Percentiles rank a stretch among this genome's conserved stretches.
These are phyloP conservation scores for Cyclospora cayetanensis DNA, from an alignment of 169 alveolate genomes.

Conservation along the genomic window DNA sequence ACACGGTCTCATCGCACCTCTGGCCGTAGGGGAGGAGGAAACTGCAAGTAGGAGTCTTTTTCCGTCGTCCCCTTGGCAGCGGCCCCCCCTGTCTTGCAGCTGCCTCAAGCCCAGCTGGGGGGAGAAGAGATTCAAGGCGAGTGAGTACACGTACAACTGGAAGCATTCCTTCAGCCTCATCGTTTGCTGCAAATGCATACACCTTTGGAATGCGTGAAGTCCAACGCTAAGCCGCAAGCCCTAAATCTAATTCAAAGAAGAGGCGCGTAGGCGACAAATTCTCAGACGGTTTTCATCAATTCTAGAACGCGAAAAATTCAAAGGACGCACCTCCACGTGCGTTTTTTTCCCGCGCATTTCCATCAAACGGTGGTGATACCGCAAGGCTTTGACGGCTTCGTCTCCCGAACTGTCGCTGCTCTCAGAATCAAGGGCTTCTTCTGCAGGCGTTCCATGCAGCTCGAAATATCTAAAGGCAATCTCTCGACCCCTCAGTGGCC, in stretches of 20 bases:
- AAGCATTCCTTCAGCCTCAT: conserved; percentile 8
- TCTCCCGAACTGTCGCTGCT: conserved; percentile 1
- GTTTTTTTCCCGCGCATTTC: neutral
- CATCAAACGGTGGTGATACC: conserved; percentile 1
- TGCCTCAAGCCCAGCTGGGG: neutral
- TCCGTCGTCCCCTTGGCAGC: no score
- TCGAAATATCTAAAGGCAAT: neutral
- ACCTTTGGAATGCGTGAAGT: no score
- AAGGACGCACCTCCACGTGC: neutral
- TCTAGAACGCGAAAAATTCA: neutral
- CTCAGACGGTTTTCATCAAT: neutral
- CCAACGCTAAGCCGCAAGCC: neutral
- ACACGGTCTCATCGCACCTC: no score
- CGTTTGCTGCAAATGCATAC: conserved; percentile 11
- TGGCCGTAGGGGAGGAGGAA: no score
- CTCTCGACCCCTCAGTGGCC: neutral
- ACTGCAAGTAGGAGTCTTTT: neutral
- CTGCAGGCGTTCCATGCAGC: no score
- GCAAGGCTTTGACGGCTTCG: conserved; percentile 13
- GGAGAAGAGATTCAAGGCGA: neutral
- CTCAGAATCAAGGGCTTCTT: neutral
- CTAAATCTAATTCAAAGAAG: no score
- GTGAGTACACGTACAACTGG: neutral
- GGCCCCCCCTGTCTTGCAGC: no score
- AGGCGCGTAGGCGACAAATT: no score